A percentile compares a stretch with the other conserved stretches of the same genome.
phyloP scores from a whole-genome alignment of 345 rosid species.

The Citrus unshiu region DNA sequence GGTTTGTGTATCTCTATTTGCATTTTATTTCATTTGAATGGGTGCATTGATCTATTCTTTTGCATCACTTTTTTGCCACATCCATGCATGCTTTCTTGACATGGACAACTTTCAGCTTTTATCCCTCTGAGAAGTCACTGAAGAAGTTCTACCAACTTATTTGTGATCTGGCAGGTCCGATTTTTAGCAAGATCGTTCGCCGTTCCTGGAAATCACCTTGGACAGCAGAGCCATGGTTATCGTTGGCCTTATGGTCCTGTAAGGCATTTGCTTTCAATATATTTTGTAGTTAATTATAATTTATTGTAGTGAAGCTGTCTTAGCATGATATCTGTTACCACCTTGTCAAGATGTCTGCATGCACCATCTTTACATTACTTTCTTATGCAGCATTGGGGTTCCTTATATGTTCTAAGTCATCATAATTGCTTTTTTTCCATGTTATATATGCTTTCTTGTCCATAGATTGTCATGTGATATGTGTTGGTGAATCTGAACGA shows the following conservation, averaged over 20 bases:
- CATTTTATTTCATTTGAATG: slow-evolving; percentile 9
- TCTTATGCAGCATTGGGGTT: neutral
- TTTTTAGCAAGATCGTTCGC: slow-evolving; percentile 90
- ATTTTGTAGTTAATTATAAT: neutral
- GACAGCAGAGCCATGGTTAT: slow-evolving; percentile 95
- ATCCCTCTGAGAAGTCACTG: neutral
- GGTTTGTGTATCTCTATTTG: neutral
- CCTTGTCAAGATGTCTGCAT: neutral
- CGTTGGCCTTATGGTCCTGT: slow-evolving; percentile 99
- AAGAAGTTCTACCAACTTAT: neutral
- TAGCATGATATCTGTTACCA: neutral
- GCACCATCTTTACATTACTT: neutral
- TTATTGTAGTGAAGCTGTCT: neutral
- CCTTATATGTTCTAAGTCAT: slow-evolving; percentile 1
- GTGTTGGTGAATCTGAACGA: neutral
- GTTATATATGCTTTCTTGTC: neutral
- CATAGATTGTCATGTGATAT: neutral
- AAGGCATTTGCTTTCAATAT: slow-evolving; percentile 34
- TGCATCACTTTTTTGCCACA: neutral
- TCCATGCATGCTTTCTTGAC: neutral
- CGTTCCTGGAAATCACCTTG: slow-evolving; percentile 92
- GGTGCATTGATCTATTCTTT: neutral
- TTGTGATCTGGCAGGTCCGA: slow-evolving; percentile 59
- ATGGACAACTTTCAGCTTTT: neutral
- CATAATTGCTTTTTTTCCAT: neutral